These are phyloP conservation scores for Nelumbo lutea DNA, from an alignment of 164 flowering plant genomes.

Conservation along the genomic window DNA sequence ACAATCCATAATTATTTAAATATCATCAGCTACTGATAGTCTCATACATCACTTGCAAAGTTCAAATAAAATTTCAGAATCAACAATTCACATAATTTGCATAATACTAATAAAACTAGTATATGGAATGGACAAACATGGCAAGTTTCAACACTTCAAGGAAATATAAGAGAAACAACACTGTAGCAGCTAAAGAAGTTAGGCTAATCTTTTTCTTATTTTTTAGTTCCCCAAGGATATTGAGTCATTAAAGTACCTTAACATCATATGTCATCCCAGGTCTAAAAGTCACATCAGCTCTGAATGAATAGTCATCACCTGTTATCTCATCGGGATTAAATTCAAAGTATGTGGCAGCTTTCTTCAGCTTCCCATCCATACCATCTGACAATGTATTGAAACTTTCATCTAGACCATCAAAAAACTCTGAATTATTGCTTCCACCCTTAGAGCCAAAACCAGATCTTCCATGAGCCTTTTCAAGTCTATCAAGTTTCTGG, in stretches of 20 bases:
- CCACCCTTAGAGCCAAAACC: conserved; percentile 17
- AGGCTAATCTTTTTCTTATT: too few relatives aligned
- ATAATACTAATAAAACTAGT: too few relatives aligned
- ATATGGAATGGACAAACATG: too few relatives aligned
- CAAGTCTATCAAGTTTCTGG: conserved; percentile 43
- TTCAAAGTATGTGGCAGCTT: conserved; percentile 63
- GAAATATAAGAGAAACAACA: too few relatives aligned
- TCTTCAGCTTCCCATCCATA: conserved; percentile 61
- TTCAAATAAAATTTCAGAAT: too few relatives aligned
- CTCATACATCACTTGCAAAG: too few relatives aligned
- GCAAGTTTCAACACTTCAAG: too few relatives aligned
- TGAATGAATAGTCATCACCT: conserved; percentile 44
- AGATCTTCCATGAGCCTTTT: conserved; percentile 27
- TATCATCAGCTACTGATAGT: too few relatives aligned
- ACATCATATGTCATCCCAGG: conserved; percentile 32
- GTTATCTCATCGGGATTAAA: conserved; percentile 40
- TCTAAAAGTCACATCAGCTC: conserved; percentile 49
- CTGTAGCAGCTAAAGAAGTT: too few relatives aligned
- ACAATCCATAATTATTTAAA: too few relatives aligned
- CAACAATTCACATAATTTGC: too few relatives aligned
- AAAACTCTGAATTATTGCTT: conserved; percentile 10
- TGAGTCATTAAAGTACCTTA: conserved; percentile 37
- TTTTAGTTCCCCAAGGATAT: background rate
- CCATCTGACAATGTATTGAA: conserved; percentile 55
- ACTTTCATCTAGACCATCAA: conserved; percentile 45